These are phyloP conservation scores for Rhynchospora breviuscula DNA, from an alignment of 176 grass and related monocot genomes.

Conservation along the genomic window DNA sequence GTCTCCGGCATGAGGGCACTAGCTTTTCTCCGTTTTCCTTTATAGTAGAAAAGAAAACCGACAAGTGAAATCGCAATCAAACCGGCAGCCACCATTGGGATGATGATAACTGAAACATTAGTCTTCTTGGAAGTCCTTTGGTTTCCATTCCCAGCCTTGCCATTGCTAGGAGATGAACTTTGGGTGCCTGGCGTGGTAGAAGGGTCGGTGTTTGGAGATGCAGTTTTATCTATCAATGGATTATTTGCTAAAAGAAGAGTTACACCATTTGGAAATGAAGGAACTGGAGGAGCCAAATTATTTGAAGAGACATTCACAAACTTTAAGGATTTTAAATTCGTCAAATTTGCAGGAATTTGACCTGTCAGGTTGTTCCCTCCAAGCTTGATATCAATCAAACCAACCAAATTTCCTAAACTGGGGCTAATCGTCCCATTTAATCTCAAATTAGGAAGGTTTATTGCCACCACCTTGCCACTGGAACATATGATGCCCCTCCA, in stretches of 20 bases:
- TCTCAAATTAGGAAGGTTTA: conserved; percentile 39
- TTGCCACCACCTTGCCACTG: conserved; percentile 23
- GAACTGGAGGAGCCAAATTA: conserved; percentile 51
- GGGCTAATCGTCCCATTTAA: conserved; percentile 72
- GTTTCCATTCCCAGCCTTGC: not conserved
- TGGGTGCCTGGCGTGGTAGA: not conserved
- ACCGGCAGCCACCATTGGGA: conserved; percentile 23
- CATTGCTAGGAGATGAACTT: not conserved
- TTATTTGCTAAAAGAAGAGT: conserved; percentile 40
- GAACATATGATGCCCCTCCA: conserved; percentile 67
- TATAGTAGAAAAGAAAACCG: conserved; percentile 26
- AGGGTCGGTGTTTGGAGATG: conserved; percentile 1
- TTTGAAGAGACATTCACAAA: conserved; percentile 67
- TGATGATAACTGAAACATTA: conserved; percentile 30
- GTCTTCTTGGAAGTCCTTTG: conserved; percentile 4
- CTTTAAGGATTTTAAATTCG: conserved; percentile 36
- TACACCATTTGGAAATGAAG: conserved; percentile 33
- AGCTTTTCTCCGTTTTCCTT: conserved; percentile 24
- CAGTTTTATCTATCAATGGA: conserved; percentile 8
- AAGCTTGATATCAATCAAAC: conserved; percentile 44
- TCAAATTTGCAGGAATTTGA: conserved; percentile 45
- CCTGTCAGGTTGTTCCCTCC: conserved; percentile 53
- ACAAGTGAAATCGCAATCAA: conserved; percentile 16
- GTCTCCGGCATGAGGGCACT: conserved; percentile 4
- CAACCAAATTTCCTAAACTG: conserved; percentile 44